A percentile compares a stretch with the other conserved stretches of the same genome.
These are phyloP conservation scores for Moniliophthora roreri DNA, from an alignment of 1,284 basidiomycete genomes.

Conservation along the genomic window DNA sequence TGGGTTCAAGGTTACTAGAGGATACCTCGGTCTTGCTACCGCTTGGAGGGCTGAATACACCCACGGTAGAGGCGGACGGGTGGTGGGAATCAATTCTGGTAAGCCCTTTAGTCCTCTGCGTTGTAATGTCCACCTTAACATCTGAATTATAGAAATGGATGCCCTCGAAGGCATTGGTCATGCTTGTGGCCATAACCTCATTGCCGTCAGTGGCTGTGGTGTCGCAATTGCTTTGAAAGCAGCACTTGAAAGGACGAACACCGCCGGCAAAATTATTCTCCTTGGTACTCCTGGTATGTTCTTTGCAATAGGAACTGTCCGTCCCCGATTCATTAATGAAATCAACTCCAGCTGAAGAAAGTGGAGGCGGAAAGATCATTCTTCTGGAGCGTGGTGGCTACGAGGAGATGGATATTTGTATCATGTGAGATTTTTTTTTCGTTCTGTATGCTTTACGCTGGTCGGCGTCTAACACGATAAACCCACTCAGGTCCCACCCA, in stretches of 20 bases:
- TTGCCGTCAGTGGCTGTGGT: conserved; percentile 79
- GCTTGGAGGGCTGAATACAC: conserved; percentile 77
- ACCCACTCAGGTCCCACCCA: conserved; percentile 61
- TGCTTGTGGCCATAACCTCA: conserved; percentile 85
- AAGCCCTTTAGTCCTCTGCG: not conserved
- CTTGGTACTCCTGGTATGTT: conserved; percentile 79
- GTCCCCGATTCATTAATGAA: not conserved
- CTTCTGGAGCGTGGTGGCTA: conserved; percentile 76
- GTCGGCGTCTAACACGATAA: not conserved
- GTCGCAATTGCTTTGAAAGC: conserved; percentile 72
- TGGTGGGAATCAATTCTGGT: conserved; percentile 70
- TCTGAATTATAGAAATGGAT: conserved; percentile 46
- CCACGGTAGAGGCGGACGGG: conserved; percentile 57
- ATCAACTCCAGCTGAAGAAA: conserved; percentile 66
- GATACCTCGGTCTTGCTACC: conserved; percentile 68
- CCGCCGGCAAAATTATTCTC: conserved; percentile 74
- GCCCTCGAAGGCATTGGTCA: conserved; percentile 65
- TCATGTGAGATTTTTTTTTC: conserved; percentile 52
- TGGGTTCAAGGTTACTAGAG: conserved; percentile 61
- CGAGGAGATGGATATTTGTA: conserved; percentile 72
- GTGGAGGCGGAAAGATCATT: conserved; percentile 74
- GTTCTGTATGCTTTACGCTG: not conserved
- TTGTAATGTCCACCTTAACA: not conserved
- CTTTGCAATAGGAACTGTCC: not conserved
- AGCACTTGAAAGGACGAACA: conserved; percentile 61